A percentile compares a stretch with the other conserved stretches of the same genome.
Evolutionary conservation across 495 filamentous ascomycete species (phyloP).

Genomic region (Penicillium ochrochloron): DNA sequence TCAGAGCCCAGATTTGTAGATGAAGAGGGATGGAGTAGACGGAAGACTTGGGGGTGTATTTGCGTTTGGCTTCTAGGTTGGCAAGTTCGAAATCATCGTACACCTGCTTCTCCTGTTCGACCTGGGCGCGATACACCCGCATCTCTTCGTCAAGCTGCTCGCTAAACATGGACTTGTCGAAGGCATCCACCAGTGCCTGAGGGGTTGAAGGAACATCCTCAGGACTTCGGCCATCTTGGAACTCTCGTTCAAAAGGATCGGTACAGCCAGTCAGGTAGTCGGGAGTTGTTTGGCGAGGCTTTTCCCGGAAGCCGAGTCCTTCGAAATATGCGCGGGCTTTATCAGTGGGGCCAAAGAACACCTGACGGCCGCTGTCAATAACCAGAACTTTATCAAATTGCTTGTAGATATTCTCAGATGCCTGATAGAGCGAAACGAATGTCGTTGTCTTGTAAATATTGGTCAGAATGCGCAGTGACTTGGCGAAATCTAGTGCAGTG

Average conservation of each 20-base stretch:
- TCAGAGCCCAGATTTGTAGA: slow-evolving; percentile 78
- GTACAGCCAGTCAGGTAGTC: slow-evolving; percentile 88
- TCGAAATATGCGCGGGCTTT: slow-evolving; percentile 82
- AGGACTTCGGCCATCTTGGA: slow-evolving; percentile 63
- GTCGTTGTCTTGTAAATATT: slow-evolving; percentile 80
- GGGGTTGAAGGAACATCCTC: slow-evolving; percentile 70
- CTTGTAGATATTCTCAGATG: slow-evolving; percentile 80
- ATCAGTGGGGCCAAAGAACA: slow-evolving; percentile 75
- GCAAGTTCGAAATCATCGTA: slow-evolving; percentile 79
- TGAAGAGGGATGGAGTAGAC: slow-evolving; percentile 83
- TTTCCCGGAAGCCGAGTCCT: slow-evolving; percentile 74
- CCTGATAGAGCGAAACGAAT: slow-evolving; percentile 83
- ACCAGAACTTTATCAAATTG: slow-evolving; percentile 89
- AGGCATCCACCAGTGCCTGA: slow-evolving; percentile 67
- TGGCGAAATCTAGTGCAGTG: slow-evolving; percentile 74
- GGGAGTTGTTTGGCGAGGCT: slow-evolving; percentile 81
- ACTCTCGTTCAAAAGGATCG: slow-evolving; percentile 80
- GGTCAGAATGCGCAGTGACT: slow-evolving; percentile 76
- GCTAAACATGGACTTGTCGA: slow-evolving; percentile 64
- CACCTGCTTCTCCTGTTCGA: slow-evolving; percentile 64
- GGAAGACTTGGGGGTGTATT: slow-evolving; percentile 65
- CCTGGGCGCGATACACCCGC: slow-evolving; percentile 61
- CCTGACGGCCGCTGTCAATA: slow-evolving; percentile 76
- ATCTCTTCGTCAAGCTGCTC: slow-evolving; percentile 67
- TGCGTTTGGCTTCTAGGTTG: slow-evolving; percentile 75